Evolutionary conservation across 306 rosid species (phyloP).

Genomic region (Erythrophleum fordii): DNA sequence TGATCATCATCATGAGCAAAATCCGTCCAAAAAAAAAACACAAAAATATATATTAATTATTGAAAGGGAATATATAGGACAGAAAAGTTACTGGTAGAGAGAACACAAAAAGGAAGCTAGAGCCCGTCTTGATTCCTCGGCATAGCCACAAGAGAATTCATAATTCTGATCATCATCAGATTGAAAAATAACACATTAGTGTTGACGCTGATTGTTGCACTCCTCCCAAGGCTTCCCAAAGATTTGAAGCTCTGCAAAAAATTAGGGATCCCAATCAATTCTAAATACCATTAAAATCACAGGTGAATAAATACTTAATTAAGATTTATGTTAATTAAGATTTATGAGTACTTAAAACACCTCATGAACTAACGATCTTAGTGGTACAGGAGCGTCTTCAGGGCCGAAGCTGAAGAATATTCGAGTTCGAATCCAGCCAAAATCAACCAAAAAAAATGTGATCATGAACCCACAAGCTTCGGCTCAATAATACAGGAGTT

Average conservation of each 20-base stretch:
- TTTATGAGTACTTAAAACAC: neutral
- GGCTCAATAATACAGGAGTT: neutral
- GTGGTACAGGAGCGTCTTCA: neutral
- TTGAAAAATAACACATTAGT: conserved; percentile 26
- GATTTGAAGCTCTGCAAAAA: conserved; percentile 56
- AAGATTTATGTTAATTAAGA: neutral
- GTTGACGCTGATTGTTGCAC: conserved; percentile 50
- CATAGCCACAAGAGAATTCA: conserved; percentile 8
- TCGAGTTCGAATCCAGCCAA: neutral
- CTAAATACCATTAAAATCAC: neutral
- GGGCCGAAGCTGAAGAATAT: neutral
- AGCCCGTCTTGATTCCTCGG: conserved; percentile 38
- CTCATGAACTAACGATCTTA: neutral
- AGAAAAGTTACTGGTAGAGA: conserved; percentile 42
- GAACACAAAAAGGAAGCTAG: conserved; percentile 40
- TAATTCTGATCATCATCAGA: conserved; percentile 34
- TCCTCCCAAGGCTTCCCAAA: conserved; percentile 59
- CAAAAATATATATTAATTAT: neutral
- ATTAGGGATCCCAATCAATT: conserved; percentile 17
- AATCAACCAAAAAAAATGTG: neutral
- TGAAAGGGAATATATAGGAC: conserved; percentile 43
- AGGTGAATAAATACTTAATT: neutral
- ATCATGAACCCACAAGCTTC: neutral
- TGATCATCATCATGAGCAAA: conserved; percentile 29
- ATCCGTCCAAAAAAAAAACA: conserved; percentile 33